Evolutionary conservation across 78 protist species (phyloP), one percentile per base, ranked within the genome.

Genomic region (Dictyostelium capitatum): DNA sequence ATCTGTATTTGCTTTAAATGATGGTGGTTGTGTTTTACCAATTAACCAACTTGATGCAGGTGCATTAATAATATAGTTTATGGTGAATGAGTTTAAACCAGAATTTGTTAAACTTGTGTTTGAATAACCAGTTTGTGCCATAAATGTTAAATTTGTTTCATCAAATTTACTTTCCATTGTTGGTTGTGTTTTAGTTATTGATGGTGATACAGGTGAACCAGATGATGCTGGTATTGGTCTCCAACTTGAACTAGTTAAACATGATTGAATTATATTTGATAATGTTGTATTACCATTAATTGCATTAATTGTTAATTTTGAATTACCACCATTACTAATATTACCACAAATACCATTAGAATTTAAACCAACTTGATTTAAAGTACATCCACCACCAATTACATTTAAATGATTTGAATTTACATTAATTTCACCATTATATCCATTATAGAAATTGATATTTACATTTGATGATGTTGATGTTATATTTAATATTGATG

Each of bases 1-100:
- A 37, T 73, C 79, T 12, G 79, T 37, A 67, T 67, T 67, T 67
- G 75, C 62, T 14, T 51, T 82, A 2, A 82, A 7, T 2, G 59
- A 47, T 43, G 89, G 89, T 17, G 75, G 10, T 9, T 0, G 5
- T 10, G 3, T 4, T 9, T 62, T 62, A 25, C 43, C 9, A 0
- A 62, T 10, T 62, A 62, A 62, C 10, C 28, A 62, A 62, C 23
- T 62, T 11, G n/a, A 62, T 6, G 17, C 14, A 11, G 70, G 70
- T 25, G 43, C 70, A 30, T 37, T 25, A 23, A 62, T 8, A 62
- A 30, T 37, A 23, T 62, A 62, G 10, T 62, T 62, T 62, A 62
- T 25, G 1, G 20, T 15, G 14, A 62, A 62, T 25, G n/a, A 32
- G 23, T 37, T 62, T 23, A 37, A 62, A 62, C 70, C 70, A 10